A percentile compares a stretch with the other conserved stretches of the same genome.
Conservation (phyloP, 179 eudicot species). For the Monotropa hypopitys region DNA sequence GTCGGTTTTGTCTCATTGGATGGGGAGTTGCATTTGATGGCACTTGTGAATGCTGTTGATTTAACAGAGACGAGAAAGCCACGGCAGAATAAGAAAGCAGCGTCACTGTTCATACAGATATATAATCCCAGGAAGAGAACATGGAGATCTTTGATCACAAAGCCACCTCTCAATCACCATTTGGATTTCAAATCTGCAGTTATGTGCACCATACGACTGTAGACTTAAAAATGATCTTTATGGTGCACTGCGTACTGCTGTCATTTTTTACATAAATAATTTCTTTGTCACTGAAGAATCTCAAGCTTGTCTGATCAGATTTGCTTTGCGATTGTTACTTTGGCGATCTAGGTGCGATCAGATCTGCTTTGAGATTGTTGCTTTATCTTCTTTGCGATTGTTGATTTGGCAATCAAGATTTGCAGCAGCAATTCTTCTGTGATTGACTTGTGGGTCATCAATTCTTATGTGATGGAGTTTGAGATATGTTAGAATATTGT, state of each 20-base stretch:
- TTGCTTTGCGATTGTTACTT: too few relatives aligned
- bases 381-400: too few relatives aligned
- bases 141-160: conserved; percentile 63
- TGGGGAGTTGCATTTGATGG: conserved; percentile 55
- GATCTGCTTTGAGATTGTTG: too few relatives aligned
- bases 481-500: too few relatives aligned
- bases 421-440: too few relatives aligned
- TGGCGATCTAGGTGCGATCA: too few relatives aligned
- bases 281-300: too few relatives aligned
- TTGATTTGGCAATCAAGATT: too few relatives aligned
- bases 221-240: not conserved
- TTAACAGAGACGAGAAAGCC: conserved; percentile 40
- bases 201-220: conserved; percentile 56
- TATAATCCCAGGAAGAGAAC: conserved; percentile 52
- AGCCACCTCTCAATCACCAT: conserved; percentile 42
- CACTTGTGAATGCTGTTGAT: conserved; percentile 33
- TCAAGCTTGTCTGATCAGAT: too few relatives aligned
- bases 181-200: conserved; percentile 70
- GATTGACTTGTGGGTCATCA: too few relatives aligned
- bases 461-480: too few relatives aligned
- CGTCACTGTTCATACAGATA: conserved; percentile 47
- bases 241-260: not conserved
- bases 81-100: conserved; percentile 44
- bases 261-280: not conserved
- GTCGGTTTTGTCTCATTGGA: conserved; percentile 61